Percentiles rank a stretch among this genome's conserved stretches.
Evolutionary conservation across 2,329 filamentous ascomycete species (phyloP).

Genomic region (Elsinoe perseae): DNA sequence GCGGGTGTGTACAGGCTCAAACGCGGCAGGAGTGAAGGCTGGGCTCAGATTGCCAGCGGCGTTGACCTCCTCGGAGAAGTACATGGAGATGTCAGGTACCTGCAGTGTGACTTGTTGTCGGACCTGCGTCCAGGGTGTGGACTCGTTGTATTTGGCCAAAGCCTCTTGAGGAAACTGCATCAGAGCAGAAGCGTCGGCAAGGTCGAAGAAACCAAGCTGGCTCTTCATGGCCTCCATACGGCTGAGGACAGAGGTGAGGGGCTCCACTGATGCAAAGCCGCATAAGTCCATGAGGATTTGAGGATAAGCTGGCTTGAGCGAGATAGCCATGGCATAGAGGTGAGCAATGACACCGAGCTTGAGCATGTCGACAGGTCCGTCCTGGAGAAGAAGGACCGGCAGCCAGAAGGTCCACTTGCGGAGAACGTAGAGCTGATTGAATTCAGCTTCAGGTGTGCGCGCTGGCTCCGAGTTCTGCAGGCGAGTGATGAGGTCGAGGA

Average conservation of each 20-base stretch:
- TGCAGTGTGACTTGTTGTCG: conserved; percentile 26
- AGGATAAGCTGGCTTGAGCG: conserved; percentile 84
- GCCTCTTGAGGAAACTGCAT: conserved; percentile 42
- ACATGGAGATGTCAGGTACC: conserved; percentile 34
- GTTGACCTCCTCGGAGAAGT: conserved; percentile 29
- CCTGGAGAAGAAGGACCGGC: conserved; percentile 75
- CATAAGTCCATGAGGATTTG: conserved; percentile 83
- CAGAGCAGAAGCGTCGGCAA: conserved; percentile 37
- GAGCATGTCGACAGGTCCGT: conserved; percentile 46
- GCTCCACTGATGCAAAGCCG: conserved; percentile 58
- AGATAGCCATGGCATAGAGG: conserved; percentile 80
- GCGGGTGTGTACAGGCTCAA: conserved; percentile 29
- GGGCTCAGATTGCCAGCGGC: conserved; percentile 41
- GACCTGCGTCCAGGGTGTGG: conserved; percentile 32
- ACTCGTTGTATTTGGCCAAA: conserved; percentile 36
- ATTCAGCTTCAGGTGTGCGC: conserved; percentile 65
- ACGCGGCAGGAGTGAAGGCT: conserved; percentile 43
- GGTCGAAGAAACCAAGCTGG: conserved; percentile 35
- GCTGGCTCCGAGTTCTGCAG: conserved; percentile 36
- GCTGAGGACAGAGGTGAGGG: conserved; percentile 78
- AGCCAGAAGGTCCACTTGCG: conserved; percentile 95
- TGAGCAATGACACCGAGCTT: conserved; percentile 80
- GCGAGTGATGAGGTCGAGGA: conserved; percentile 41
- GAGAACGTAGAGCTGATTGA: conserved; percentile 79
- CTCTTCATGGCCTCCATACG: conserved; percentile 60